These are phyloP conservation scores for Globisporangium abappressorium DNA, from an alignment of 352 stramenopile species.

Conservation along the genomic window DNA sequence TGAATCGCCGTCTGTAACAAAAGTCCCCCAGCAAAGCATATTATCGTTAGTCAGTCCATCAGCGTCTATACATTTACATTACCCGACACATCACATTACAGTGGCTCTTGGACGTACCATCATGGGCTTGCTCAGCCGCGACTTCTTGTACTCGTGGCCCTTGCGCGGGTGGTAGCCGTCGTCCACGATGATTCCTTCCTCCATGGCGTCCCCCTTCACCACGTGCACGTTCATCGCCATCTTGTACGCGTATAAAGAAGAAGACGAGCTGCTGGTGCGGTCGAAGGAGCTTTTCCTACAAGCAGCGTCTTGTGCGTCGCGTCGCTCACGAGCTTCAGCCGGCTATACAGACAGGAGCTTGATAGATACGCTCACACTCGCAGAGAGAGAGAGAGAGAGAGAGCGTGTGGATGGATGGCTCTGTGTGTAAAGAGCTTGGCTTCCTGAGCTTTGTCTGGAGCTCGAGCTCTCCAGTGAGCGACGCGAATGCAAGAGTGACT, in stretches of 20 bases:
- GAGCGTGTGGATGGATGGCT: neutral
- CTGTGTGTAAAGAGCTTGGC: neutral
- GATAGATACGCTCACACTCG: neutral
- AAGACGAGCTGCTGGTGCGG: constrained; percentile 2
- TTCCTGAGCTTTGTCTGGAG: neutral
- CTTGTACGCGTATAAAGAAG: constrained; percentile 1
- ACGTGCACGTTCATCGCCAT: constrained; percentile 12
- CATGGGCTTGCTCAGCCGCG: constrained; percentile 16
- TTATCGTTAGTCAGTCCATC: neutral
- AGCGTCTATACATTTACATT: neutral
- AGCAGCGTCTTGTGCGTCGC: constrained; percentile 11
- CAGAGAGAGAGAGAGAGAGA: neutral
- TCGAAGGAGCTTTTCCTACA: constrained; percentile 4
- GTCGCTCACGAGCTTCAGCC: constrained; percentile 14
- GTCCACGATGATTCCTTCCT: neutral
- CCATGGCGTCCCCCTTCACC: neutral
- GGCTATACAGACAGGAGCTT: neutral
- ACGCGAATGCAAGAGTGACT: neutral
- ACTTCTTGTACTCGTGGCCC: constrained; percentile 13
- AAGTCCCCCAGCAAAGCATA: neutral
- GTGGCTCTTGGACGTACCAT: constrained; percentile 4
- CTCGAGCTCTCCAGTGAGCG: neutral
- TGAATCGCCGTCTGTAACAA: constrained; percentile 32
- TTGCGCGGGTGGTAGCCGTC: constrained; percentile 17
- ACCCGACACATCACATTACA: neutral